Percentiles rank a stretch among this genome's conserved stretches.
These are phyloP conservation scores for Fusarium papillatum DNA, from an alignment of 2,329 filamentous ascomycete genomes.

Conservation along the genomic window DNA sequence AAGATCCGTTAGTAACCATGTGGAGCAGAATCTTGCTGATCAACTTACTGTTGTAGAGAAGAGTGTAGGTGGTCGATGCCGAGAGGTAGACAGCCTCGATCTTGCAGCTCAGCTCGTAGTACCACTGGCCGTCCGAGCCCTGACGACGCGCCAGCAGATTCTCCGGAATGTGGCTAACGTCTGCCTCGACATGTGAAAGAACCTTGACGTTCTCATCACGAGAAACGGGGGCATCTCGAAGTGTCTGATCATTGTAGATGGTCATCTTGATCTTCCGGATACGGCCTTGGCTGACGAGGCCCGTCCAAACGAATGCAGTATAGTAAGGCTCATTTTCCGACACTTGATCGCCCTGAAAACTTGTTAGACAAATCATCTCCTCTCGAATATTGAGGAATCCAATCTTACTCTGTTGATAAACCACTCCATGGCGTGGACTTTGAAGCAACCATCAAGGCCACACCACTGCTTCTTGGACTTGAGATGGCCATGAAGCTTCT, in stretches of 20 bases:
- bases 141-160: slow-evolving; percentile 47
- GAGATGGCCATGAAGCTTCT: slow-evolving; percentile 47
- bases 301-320: slow-evolving; percentile 48
- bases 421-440: slow-evolving; percentile 58
- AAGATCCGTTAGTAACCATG: slow-evolving; percentile 27
- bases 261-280: slow-evolving; percentile 51
- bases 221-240: slow-evolving; percentile 50
- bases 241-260: slow-evolving; percentile 51
- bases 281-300: slow-evolving; percentile 49
- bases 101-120: slow-evolving; percentile 55
- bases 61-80: slow-evolving; percentile 57
- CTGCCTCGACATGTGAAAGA: slow-evolving; percentile 54
- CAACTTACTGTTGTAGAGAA: slow-evolving; percentile 56
- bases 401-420: slow-evolving; percentile 54
- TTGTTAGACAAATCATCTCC: slow-evolving; percentile 1
- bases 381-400: neutral
- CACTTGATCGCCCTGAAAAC: slow-evolving; percentile 51
- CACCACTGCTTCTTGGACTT: slow-evolving; percentile 52
- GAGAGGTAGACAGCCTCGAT: slow-evolving; percentile 59
- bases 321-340: slow-evolving; percentile 55
- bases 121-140: slow-evolving; percentile 54
- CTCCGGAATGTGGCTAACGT: slow-evolving; percentile 57
- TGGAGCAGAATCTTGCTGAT: too few species aligned
- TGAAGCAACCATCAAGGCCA: slow-evolving; percentile 52
- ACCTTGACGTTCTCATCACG: slow-evolving; percentile 53